phyloP scores from a whole-genome alignment of 208 protist species.

The Wallacemonas sp. region DNA sequence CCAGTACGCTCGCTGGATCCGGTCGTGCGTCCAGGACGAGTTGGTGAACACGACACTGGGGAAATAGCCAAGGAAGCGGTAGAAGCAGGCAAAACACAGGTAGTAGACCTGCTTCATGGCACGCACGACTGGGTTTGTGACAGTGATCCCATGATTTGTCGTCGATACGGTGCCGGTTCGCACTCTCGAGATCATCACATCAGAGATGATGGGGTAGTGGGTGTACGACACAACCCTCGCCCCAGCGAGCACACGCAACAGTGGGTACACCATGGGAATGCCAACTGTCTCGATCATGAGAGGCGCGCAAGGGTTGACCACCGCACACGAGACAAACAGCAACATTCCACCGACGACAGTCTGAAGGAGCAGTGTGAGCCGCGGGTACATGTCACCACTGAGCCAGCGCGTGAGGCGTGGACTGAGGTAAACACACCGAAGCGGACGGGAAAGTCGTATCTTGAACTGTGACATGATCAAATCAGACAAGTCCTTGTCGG shows the following conservation, averaged over 20 bases:
- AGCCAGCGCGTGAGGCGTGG: conserved; percentile 50
- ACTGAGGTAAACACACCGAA: conserved; percentile 74
- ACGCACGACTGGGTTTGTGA: conserved; percentile 39
- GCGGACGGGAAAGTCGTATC: conserved; percentile 46
- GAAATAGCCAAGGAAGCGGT: conserved; percentile 82
- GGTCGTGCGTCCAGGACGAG: conserved; percentile 96
- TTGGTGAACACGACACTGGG: conserved; percentile 93
- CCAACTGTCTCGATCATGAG: conserved; percentile 95
- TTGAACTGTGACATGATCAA: conserved; percentile 68
- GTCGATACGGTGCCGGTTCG: conserved; percentile 35
- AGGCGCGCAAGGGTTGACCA: conserved; percentile 58
- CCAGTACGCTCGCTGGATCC: conserved; percentile 90
- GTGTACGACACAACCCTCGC: conserved; percentile 93
- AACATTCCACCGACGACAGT: conserved; percentile 84
- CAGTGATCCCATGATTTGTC: conserved; percentile 84
- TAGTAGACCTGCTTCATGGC: conserved; percentile 89
- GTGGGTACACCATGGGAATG: conserved; percentile 94
- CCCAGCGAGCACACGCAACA: conserved; percentile 85
- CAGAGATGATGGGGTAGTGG: conserved; percentile 98
- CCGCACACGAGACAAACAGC: conserved; percentile 87
- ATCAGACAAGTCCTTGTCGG: conserved; percentile 19
- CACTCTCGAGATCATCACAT: conserved; percentile 76
- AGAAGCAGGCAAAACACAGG: conserved; percentile 84
- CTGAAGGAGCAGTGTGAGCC: conserved; percentile 94
- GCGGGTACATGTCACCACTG: conserved; percentile 65